Conservation (phyloP, 2,329 filamentous ascomycete genomes). For the Botryosphaeria dothidea region DNA sequence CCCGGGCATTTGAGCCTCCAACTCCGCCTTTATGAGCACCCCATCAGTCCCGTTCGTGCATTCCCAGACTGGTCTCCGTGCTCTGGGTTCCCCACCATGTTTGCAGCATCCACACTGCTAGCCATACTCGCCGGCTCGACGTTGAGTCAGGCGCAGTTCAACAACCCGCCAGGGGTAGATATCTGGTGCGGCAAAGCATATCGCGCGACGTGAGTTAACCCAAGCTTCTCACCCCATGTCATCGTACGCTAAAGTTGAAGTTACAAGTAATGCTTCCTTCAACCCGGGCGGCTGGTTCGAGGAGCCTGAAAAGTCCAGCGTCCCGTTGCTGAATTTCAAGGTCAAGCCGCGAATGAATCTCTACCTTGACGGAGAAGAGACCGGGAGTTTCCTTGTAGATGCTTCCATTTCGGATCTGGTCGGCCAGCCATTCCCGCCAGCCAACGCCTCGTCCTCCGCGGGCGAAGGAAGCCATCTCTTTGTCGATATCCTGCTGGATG, state of each 20-base stretch:
- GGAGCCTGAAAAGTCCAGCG: conserved; percentile 37
- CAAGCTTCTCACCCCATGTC: background rate
- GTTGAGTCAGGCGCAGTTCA: conserved; percentile 26
- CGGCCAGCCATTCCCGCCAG: conserved; percentile 36
- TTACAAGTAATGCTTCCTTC: conserved; percentile 47
- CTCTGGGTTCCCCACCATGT: background rate
- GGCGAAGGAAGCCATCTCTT: conserved; percentile 27
- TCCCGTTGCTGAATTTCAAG: conserved; percentile 44
- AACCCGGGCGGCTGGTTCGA: conserved; percentile 51
- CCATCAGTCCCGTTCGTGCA: background rate
- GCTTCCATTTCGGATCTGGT: conserved; percentile 57
- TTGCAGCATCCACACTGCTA: background rate
- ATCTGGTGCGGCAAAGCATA: conserved; percentile 55
- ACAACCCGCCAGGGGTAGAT: conserved; percentile 45
- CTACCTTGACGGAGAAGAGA: conserved; percentile 45
- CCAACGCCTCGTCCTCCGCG: conserved; percentile 23
- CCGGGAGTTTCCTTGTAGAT: conserved; percentile 57
- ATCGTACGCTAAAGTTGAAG: background rate
- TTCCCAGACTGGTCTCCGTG: background rate
- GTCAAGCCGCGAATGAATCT: conserved; percentile 51
- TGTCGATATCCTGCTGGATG: conserved; percentile 27
- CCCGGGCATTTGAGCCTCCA: background rate
- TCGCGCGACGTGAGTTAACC: conserved; percentile 34
- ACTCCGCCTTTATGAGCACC: too few relatives aligned
- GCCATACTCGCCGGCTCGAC: background rate